Base-by-base conservation (phyloP, 164 flowering plant genomes). In the Dillenia suffruticosa region DNA sequence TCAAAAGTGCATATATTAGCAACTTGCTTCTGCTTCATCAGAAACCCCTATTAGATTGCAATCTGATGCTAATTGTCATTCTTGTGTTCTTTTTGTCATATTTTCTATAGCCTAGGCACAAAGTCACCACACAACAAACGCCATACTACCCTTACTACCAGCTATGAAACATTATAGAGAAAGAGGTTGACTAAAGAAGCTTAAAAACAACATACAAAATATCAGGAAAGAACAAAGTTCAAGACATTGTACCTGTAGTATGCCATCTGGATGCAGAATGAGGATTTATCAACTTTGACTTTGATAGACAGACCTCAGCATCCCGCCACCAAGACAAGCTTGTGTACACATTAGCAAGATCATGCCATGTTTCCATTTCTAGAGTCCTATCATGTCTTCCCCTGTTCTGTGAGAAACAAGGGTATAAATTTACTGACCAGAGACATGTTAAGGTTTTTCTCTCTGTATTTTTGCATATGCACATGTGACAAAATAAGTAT, bases 351-450 rank as follows among this genome's bases (percentile, higher is more conserved):
- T 79, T 66, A 60, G 96, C 93, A 52, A 94, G 82, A 71, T 89
- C 99, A 73, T 89, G 95, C 97, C 99, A 94, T 47, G 84, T 85
- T 62, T 94, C 96, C 75, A 83, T 67, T 79, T 94, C 99, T 75
- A 89, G 71, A 45, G 71, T 75, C 61, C 81, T 75, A 50, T 77
- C 77, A 59, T 55, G 66, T 44, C 58, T 73, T 57, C 46, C 72
- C 70, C 56, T 70, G n/a, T 61, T 76, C 96, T 87, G 87, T 19
- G 59, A 74, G 10, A 54, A 44, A 24, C 55, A 72, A 54, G 14
- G 32, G 1, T 8, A 19, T 15, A 17, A 51, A 22, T 11, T 11
- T 22, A 32, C 40, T 5, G 40, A 32, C 7, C 7, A 5, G 40
- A 32, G 40, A 32, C 40, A 32, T 32, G 7, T 32, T 32, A 5